Conservation (phyloP, 208 protist genomes). For the Porcisia deanei region DNA sequence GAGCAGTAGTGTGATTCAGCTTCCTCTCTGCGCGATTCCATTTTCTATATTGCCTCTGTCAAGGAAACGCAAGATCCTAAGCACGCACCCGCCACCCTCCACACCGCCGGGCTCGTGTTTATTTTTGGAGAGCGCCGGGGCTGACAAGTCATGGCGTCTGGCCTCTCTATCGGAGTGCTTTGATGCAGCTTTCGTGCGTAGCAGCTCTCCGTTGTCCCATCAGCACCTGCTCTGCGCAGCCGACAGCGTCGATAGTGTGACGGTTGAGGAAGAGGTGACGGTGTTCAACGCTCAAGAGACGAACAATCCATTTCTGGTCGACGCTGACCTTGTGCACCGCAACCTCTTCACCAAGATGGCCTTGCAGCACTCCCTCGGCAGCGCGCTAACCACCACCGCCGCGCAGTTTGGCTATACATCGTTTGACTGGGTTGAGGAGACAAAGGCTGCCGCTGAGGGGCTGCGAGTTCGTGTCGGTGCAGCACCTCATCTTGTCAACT, state of each 20-base stretch:
- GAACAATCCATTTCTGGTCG: slow-evolving; percentile 78
- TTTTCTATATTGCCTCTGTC: slow-evolving; percentile 18
- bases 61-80: slow-evolving; percentile 13
- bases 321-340: slow-evolving; percentile 51
- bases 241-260: background rate
- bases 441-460: background rate
- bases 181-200: slow-evolving; percentile 32
- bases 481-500: slow-evolving; percentile 45
- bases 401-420: slow-evolving; percentile 79
- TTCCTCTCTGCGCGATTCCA: slow-evolving; percentile 30
- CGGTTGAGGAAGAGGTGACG: slow-evolving; percentile 18
- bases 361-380: slow-evolving; percentile 34
- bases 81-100: slow-evolving; percentile 20
- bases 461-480: slow-evolving; percentile 12
- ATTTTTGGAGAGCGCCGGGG: slow-evolving; percentile 18
- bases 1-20: slow-evolving; percentile 6
- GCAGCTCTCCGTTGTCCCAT: background rate
- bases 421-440: slow-evolving; percentile 57
- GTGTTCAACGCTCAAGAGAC: slow-evolving; percentile 81
- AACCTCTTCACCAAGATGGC: slow-evolving; percentile 33
- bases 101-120: slow-evolving; percentile 12
- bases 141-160: slow-evolving; percentile 23
- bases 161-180: slow-evolving; percentile 39
- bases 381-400: slow-evolving; percentile 73
- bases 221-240: slow-evolving; percentile 28